Evolutionary conservation across 2,329 filamentous ascomycete species (phyloP).

Genomic region (Penicillium verrucosum): DNA sequence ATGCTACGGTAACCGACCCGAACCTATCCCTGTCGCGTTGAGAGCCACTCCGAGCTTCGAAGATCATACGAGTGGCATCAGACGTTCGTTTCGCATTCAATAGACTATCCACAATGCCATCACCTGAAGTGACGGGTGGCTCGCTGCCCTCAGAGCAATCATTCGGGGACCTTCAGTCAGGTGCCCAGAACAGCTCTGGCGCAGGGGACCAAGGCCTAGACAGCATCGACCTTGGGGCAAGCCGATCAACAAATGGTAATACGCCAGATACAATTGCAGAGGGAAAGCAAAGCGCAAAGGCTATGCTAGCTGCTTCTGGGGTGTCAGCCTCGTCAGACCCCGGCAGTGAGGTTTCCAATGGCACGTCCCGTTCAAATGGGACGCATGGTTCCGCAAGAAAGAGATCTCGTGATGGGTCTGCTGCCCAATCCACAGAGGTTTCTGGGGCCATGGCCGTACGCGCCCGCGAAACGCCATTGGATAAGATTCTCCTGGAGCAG

Average conservation of each 20-base stretch:
- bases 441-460: constrained; percentile 30
- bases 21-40: constrained; percentile 25
- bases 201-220: constrained; percentile 24
- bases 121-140: constrained; percentile 29
- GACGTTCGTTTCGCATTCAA: constrained; percentile 8
- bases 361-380: constrained; percentile 32
- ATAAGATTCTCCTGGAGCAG: constrained; percentile 57
- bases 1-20: constrained; percentile 31
- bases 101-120: constrained; percentile 32
- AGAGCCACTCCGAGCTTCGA: constrained; percentile 21
- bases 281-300: constrained; percentile 60
- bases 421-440: constrained; percentile 44
- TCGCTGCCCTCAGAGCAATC: constrained; percentile 25
- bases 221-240: constrained; percentile 21
- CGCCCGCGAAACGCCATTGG: constrained; percentile 42
- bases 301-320: constrained; percentile 54
- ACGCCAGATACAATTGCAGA: constrained; percentile 50
- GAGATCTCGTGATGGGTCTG: constrained; percentile 58
- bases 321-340: constrained; percentile 27
- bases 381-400: constrained; percentile 55
- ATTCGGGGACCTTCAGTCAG: constrained; percentile 23
- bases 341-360: constrained; percentile 29
- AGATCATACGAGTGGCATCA: constrained; percentile 22
- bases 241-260: constrained; percentile 28
- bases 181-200: constrained; percentile 26